Evolutionary conservation across 2,329 filamentous ascomycete species (phyloP), one percentile per base, ranked within the genome.

Genomic region (Botryotinia globosa): DNA sequence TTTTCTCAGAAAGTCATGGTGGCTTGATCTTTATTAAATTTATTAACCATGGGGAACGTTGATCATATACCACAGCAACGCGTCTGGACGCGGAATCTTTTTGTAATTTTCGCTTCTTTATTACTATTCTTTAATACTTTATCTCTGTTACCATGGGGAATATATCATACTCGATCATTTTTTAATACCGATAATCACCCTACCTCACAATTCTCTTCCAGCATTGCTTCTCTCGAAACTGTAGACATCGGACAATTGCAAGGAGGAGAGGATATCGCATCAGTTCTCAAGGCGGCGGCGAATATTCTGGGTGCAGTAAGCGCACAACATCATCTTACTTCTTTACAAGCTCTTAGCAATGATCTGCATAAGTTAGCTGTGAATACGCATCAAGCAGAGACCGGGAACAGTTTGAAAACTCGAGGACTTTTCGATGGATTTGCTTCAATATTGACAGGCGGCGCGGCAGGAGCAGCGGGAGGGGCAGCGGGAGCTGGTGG

Each of bases 81-180:
- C 69, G 69, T 67, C 61, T 66, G 69, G 69, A 72, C 69, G 61
- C 69, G 62, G 9, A 66, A 67, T 48, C 18, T 58, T 56, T 72
- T 72, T 20, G 9, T 72, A 67, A 59, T 59, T 16, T 72, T 72
- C 37, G 48, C 58, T 67, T 72, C 61, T 20, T 20, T 72, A 12
- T 54, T 72, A 32, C 59, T 72, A 5, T 67, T 72, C 22, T 42
- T 72, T 45, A 72, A 72, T 72, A 72, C 69, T 20, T 16, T 72
- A 25, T 66, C 62, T n/a, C 34, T 72, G 29, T 25, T 72, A 6
- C 69, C 69, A 39, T 72, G 48, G 61, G 62, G 69, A 22, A 48
- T 72, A n/a, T 37, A 58, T 29, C 69, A 72, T 34, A 22, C 45
- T 3, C 37, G 39, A 20, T 66, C 69, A 58, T 67, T 67, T 37